Conservation (phyloP, 164 flowering plant genomes). For the Akebia trifoliata region DNA sequence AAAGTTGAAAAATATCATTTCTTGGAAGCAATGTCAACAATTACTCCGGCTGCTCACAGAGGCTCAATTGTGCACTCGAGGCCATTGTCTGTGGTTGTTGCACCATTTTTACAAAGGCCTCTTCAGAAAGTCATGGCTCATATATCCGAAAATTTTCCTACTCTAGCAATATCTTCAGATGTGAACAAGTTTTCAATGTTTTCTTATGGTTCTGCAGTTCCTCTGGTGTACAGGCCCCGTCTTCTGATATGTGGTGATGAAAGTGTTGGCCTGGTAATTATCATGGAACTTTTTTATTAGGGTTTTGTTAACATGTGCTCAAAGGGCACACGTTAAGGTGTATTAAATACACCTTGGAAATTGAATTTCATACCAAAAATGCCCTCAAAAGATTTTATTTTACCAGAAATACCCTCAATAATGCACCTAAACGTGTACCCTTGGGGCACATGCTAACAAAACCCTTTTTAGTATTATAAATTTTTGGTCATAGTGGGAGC, state of each 20-base stretch:
- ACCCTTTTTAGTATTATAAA: no score
- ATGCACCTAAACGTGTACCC: no score
- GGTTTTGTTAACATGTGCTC: no score
- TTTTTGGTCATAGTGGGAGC: conserved; percentile 4
- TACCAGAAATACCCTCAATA: no score
- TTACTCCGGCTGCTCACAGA: conserved; percentile 99
- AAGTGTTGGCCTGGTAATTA: conserved; percentile 85
- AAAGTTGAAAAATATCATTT: conserved; percentile 86
- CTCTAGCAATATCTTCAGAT: conserved; percentile 53
- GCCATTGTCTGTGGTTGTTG: conserved; percentile 85
- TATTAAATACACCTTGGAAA: no score
- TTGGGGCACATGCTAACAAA: no score
- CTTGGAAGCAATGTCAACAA: conserved; percentile 89
- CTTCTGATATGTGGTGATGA: conserved; percentile 76
- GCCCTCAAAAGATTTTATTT: no score
- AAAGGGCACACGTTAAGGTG: no score
- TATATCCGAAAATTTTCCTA: conserved; percentile 70
- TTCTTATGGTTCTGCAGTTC: conserved; percentile 78
- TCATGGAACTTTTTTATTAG: conserved; percentile 19
- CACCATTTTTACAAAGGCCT: conserved; percentile 76
- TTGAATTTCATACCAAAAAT: no score
- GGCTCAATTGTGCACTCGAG: conserved; percentile 92
- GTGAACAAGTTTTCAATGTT: conserved; percentile 60
- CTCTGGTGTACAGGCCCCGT: conserved; percentile 94
- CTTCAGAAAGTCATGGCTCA: conserved; percentile 60